Evolutionary conservation across 306 rosid species (phyloP), one percentile per base, ranked within the genome.

Genomic region (Trifolium pratense): DNA sequence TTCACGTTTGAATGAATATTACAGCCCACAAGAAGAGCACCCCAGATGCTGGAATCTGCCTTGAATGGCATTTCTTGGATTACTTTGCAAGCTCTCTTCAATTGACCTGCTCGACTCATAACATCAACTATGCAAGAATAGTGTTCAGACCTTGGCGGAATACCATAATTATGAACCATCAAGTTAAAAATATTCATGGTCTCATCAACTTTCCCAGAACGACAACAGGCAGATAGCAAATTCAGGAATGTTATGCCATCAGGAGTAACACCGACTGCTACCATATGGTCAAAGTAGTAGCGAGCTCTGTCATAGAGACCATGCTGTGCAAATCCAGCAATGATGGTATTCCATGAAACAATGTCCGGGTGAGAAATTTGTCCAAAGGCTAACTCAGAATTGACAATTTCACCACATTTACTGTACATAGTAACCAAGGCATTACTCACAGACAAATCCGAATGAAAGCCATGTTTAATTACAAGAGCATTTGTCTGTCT

Each of bases 291-390:
- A 63, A 84, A 84, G 74, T 29, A 81, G 66, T 61, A 40, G 36
- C 60, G 43, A 67, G 88, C 83, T 82, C 80, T 84, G 66, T 18
- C 76, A 23, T 79, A 82, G n/a, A 87, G 73, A 66, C 86, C 88
- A 58, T 84, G 85, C 68, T 84, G 88, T 31, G 85, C 80, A 77
- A 79, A 84, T 63, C 88, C 85, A 56, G 90, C 83, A 81, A 82
- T 69, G 52, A 82, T 74, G 37, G 82, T 84, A 67, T 79, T 82
- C 85, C 85, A 79, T n/a, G 90, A 84, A 53, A 84, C 81, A 5
- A 84, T 23, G 78, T 79, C 86, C 5, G 82, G 90, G 75, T 64
- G 52, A 65, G 81, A 76, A 70, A 82, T 87, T 61, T 82, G 81
- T 39, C 58, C 52, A 60, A 81, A 84, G 23, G 68, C 81, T 69